Percentiles rank a stretch among this genome's conserved stretches.
These are phyloP conservation scores for Huiozyma sinensis DNA, from an alignment of 805 yeast genomes.

Conservation along the genomic window DNA sequence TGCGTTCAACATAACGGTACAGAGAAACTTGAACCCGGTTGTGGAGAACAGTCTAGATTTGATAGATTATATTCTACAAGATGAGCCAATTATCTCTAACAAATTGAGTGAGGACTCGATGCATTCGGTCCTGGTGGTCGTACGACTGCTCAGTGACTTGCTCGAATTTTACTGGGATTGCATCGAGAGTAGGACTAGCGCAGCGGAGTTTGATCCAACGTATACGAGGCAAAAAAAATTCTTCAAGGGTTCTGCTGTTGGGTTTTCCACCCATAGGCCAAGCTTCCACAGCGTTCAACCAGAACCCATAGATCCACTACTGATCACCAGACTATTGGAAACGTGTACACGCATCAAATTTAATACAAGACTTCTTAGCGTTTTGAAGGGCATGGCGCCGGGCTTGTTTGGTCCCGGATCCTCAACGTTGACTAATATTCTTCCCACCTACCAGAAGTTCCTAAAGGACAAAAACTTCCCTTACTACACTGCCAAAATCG, in stretches of 20 bases:
- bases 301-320: constrained; percentile 12
- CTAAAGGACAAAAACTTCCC: constrained; percentile 9
- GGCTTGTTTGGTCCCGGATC: constrained; percentile 6
- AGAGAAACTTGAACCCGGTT: constrained; percentile 6
- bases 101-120: constrained; percentile 7
- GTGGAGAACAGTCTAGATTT: constrained; percentile 6
- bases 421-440: constrained; percentile 4
- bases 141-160: constrained; percentile 31
- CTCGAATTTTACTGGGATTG: constrained; percentile 30
- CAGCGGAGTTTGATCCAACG: constrained; percentile 14
- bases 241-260: constrained; percentile 19
- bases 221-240: constrained; percentile 12
- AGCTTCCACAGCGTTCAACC: constrained; percentile 29
- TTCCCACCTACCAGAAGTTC: constrained; percentile 13
- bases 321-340: constrained; percentile 16
- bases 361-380: constrained; percentile 20
- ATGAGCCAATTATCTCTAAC: constrained; percentile 3
- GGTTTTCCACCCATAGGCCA: constrained; percentile 25
- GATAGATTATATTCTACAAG: constrained; percentile 5
- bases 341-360: constrained; percentile 24
- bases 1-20: constrained; percentile 7
- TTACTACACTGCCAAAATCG: constrained; percentile 21
- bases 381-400: constrained; percentile 19
- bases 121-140: constrained; percentile 28
- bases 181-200: constrained; percentile 9